Conservation (phyloP, 2,329 filamentous ascomycete genomes). For the Pseudocercospora fuligena region DNA sequence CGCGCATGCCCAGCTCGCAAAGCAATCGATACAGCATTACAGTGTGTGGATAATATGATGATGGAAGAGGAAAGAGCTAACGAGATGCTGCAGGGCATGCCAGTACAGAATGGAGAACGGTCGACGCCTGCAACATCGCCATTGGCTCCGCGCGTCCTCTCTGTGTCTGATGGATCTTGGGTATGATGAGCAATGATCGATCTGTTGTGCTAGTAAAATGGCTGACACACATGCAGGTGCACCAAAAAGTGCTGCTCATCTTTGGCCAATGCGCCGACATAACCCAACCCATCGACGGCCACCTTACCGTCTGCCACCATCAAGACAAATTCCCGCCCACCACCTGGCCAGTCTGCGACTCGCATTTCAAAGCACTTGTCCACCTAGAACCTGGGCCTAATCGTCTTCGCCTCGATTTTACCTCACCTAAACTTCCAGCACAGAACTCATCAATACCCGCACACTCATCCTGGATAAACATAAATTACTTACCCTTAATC, state of each 20-base stretch:
- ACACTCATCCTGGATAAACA: constrained; percentile 78
- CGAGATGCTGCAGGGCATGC: constrained; percentile 25
- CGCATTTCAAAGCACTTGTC: constrained; percentile 88
- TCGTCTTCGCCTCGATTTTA: constrained; percentile 82
- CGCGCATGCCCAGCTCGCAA: constrained; percentile 36
- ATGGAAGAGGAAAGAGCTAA: constrained; percentile 6
- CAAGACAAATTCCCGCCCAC: constrained; percentile 84
- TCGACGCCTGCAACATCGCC: constrained; percentile 62
- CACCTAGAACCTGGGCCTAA: constrained; percentile 93
- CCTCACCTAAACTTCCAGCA: constrained; percentile 76
- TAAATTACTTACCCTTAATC: constrained; percentile 84
- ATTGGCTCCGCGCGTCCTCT: constrained; percentile 79
- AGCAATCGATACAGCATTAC: constrained; percentile 65
- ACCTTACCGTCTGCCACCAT: constrained; percentile 75
- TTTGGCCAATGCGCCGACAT: constrained; percentile 81
- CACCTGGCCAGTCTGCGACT: constrained; percentile 85
- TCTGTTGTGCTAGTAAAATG: background rate
- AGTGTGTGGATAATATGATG: constrained; percentile 26
- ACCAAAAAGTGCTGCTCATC: constrained; percentile 86
- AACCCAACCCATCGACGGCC: constrained; percentile 74
- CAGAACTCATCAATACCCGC: constrained; percentile 68
- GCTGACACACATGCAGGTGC: constrained; percentile 64
- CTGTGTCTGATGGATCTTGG: constrained; percentile 81
- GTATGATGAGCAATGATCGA: constrained; percentile 55
- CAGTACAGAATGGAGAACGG: constrained; percentile 33